These are phyloP conservation scores for Meripilus lineatus DNA, from an alignment of 1,284 basidiomycete species.

Conservation along the genomic window DNA sequence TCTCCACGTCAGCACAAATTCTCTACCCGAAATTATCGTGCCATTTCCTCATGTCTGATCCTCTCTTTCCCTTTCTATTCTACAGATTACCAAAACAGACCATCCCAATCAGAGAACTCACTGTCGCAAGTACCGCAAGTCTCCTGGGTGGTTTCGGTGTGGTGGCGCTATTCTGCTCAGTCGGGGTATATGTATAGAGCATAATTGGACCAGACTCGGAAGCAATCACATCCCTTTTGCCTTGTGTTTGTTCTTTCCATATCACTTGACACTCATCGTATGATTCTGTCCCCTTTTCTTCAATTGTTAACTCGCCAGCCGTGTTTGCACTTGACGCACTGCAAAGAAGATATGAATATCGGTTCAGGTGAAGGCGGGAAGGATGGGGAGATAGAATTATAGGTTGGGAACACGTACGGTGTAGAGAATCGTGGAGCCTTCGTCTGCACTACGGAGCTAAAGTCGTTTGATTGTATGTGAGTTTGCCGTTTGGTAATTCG, in stretches of 20 bases:
- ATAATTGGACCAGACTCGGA: not conserved
- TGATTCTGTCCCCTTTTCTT: too few species aligned
- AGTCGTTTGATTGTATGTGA: conserved; percentile 20
- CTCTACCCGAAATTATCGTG: not conserved
- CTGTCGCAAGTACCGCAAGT: conserved; percentile 69
- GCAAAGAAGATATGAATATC: conserved; percentile 6
- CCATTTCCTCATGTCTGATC: not conserved
- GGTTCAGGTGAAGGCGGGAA: conserved; percentile 3
- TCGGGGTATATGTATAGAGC: conserved; percentile 78
- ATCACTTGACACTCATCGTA: not conserved
- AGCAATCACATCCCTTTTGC: not conserved
- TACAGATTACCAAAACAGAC: conserved; percentile 66
- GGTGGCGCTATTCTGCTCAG: conserved; percentile 82
- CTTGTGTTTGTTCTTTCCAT: not conserved
- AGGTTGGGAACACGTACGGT: conserved; percentile 47
- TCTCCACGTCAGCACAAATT: conserved; percentile 67
- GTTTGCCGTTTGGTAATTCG: not conserved
- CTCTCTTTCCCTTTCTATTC: conserved; percentile 9
- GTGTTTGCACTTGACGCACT: conserved; percentile 70
- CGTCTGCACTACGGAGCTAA: conserved; percentile 84
- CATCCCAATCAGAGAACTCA: conserved; percentile 64
- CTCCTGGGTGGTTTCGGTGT: conserved; percentile 79
- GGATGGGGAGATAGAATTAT: not conserved
- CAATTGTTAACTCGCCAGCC: conserved; percentile 74
- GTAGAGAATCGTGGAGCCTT: conserved; percentile 85